Base-by-base conservation (phyloP, 2,329 filamentous ascomycete genomes). In the Rhynchosporium secalis region DNA sequence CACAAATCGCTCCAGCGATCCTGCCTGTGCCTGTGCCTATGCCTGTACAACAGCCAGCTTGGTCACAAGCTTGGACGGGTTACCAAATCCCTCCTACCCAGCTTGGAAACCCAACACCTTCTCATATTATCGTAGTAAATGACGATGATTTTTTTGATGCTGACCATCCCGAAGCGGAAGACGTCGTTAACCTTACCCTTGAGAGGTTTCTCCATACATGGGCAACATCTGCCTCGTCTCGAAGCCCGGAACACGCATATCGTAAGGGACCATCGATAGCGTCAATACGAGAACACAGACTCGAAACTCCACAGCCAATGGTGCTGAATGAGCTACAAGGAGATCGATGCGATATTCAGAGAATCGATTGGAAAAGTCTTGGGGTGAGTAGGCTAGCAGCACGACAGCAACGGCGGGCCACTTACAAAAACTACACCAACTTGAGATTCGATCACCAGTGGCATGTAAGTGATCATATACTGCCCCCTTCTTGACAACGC, bases 361-460 rank as follows among this genome's bases (percentile, higher is more conserved):
- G 85, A 56, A 76, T 88, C 41, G 74, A 86, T 69, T 88, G 86
- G 86, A 67, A 72, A 1, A 73, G 76, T 12, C 74, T 87, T 65
- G 80, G 80, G 1, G 80, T 85, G 2, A 78, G 78, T 10, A 79
- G 84, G 60, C 68, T 68, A 29, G 73, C 77, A 29, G 85, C 84
- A 3, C 78, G 83, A 29, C 72, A 77, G 51, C 77, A 77, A 59
- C 79, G 85, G 26, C 66, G 73, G 47, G 63, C 72, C 13, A 82
- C 78, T 0, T 88, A 86, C 69, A 78, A 72, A 57, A 88, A 87
- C 68, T 87, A 86, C 65, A 79, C 80, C 36, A 87, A 86, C 70
- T 72, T 77, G n/a, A 58, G 65, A 3, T 74, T 76, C 3, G 81
- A 81, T 12, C 81, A 84, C 65, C 68, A 68, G 45, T 80, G 77